A percentile compares a stretch with the other conserved stretches of the same genome.
phyloP scores from a whole-genome alignment of 148 eudicot species.

The Chenopodium berlandieri region DNA sequence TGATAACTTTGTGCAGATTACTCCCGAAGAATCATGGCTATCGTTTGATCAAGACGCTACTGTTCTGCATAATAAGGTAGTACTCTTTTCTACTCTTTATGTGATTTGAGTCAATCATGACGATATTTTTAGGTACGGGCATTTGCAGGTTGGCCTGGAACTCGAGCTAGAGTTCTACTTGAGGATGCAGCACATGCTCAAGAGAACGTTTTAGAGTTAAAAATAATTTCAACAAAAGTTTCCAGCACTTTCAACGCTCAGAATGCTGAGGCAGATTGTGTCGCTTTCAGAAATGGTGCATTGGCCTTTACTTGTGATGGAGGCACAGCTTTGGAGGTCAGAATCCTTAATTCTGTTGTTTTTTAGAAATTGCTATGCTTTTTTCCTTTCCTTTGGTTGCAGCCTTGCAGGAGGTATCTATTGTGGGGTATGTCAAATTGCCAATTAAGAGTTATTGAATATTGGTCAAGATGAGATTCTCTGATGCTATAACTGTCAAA shows the following conservation, averaged over 20 bases:
- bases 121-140: slow-evolving; percentile 85
- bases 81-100: slow-evolving; percentile 12
- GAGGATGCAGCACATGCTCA: slow-evolving; percentile 38
- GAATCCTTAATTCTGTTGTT: slow-evolving; percentile 8
- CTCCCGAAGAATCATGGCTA: slow-evolving; percentile 81
- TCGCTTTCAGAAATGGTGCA: slow-evolving; percentile 61
- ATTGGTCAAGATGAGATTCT: no score
- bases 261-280: slow-evolving; percentile 41
- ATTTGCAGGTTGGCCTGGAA: slow-evolving; percentile 99
- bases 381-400: neutral
- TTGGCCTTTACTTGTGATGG: slow-evolving; percentile 69
- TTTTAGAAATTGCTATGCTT: neutral
- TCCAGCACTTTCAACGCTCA: slow-evolving; percentile 25
- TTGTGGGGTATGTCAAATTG: no score
- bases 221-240: slow-evolving; percentile 74
- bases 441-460: no score
- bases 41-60: slow-evolving; percentile 81
- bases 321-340: slow-evolving; percentile 71
- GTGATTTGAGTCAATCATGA: slow-evolving; percentile 29
- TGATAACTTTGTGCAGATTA: slow-evolving; percentile 47
- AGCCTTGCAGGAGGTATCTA: no score
- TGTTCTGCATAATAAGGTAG: slow-evolving; percentile 87
- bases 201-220: slow-evolving; percentile 53
- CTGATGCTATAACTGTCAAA: no score
- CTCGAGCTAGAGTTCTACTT: slow-evolving; percentile 68